Evolutionary conservation across 2,329 filamentous ascomycete genomes (phyloP).

Genomic region (Stemphylium vesicarium): DNA sequence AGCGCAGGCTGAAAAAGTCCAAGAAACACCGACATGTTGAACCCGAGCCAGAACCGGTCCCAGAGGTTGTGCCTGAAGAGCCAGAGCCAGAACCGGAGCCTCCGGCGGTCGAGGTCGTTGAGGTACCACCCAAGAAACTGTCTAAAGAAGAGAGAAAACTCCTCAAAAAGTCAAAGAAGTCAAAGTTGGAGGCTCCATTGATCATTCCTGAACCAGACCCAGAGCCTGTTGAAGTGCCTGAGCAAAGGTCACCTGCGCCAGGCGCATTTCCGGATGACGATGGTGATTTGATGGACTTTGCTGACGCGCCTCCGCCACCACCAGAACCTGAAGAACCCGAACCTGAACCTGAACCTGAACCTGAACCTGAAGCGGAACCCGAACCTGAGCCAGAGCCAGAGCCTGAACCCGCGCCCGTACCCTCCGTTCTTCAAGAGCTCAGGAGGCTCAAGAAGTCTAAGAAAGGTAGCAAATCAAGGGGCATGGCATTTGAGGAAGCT

Average conservation of each 20-base stretch:
- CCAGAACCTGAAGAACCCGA: constrained; percentile 26
- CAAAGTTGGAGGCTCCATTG: constrained; percentile 30
- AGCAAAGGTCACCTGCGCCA: constrained; percentile 50
- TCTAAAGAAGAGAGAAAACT: constrained; percentile 27
- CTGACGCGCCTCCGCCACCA: constrained; percentile 12
- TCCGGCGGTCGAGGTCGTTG: constrained; percentile 35
- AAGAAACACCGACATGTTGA: constrained; percentile 27
- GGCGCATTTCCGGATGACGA: constrained; percentile 57
- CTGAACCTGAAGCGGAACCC: constrained; percentile 39
- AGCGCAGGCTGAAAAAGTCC: constrained; percentile 12
- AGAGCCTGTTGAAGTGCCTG: constrained; percentile 39
- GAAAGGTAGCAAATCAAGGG: constrained; percentile 60
- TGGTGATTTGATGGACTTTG: constrained; percentile 43
- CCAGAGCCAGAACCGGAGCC: constrained; percentile 32
- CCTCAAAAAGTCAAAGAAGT: constrained; percentile 38
- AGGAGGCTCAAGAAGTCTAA: constrained; percentile 34
- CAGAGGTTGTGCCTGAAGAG: constrained; percentile 37
- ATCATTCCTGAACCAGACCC: constrained; percentile 42
- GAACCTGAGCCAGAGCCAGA: constrained; percentile 21
- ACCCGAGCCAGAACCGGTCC: constrained; percentile 16
- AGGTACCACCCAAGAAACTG: constrained; percentile 39
- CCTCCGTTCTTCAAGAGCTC: constrained; percentile 22
- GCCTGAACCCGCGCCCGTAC: constrained; percentile 19
- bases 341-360: constrained; percentile 39
- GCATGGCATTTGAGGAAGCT: constrained; percentile 55